phyloP scores from a whole-genome alignment of 192 early-diverging fungal genomes.

The Dissophora ornata region DNA sequence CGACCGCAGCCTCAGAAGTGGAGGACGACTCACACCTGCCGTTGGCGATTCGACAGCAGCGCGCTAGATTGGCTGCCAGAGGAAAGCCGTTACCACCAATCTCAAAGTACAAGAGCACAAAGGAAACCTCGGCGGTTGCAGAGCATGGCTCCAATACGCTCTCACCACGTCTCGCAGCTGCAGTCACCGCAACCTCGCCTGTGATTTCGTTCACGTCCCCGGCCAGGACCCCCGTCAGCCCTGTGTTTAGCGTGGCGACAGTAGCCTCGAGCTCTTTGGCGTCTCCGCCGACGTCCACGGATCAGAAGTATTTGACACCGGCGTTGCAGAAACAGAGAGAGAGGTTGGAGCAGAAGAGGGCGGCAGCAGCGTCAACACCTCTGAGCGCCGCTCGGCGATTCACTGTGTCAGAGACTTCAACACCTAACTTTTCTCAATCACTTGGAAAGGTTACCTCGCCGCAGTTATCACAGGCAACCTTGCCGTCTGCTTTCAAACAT shows the following conservation, averaged over 20 bases:
- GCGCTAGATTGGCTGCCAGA: slow-evolving; percentile 40
- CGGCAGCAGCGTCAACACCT: slow-evolving; percentile 9
- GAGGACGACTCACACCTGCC: slow-evolving; percentile 51
- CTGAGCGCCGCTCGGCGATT: slow-evolving; percentile 6
- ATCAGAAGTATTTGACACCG: slow-evolving; percentile 37
- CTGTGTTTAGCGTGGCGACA: background rate
- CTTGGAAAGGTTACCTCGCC: slow-evolving; percentile 14
- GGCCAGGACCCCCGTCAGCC: slow-evolving; percentile 6
- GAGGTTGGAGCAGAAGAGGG: slow-evolving; percentile 41
- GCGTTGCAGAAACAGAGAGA: slow-evolving; percentile 41
- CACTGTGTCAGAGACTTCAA: background rate
- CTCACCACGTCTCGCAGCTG: slow-evolving; percentile 17
- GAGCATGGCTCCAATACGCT: background rate
- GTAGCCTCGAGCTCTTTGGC: background rate
- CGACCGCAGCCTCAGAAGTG: background rate
- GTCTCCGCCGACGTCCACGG: background rate
- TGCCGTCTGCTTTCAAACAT: slow-evolving; percentile 16
- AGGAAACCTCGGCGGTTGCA: background rate
- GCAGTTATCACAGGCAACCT: background rate
- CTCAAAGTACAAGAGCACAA: slow-evolving; percentile 45
- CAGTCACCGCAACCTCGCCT: slow-evolving; percentile 11
- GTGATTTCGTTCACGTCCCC: slow-evolving; percentile 16
- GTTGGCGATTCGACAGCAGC: slow-evolving; percentile 47
- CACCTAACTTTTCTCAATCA: too few relatives aligned
- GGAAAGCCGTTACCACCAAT: slow-evolving; percentile 51